phyloP scores from a whole-genome alignment of 176 grass and related monocot species.

The Carex scoparia region DNA sequence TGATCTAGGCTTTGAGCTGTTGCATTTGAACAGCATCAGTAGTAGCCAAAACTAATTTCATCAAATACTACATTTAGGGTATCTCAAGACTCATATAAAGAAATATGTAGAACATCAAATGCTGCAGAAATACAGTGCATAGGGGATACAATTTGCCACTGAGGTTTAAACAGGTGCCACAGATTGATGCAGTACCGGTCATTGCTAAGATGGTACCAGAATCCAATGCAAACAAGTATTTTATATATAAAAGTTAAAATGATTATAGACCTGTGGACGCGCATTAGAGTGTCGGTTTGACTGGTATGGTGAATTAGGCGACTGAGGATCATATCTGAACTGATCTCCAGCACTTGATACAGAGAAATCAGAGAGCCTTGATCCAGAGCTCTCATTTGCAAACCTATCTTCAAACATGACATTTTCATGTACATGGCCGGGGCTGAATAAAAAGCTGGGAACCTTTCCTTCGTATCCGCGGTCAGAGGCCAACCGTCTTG shows the following conservation, averaged over 20 bases:
- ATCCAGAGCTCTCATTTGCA: slow-evolving; percentile 76
- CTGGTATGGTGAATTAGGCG: slow-evolving; percentile 54
- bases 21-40: neutral
- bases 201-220: neutral
- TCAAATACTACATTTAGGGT: neutral
- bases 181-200: neutral
- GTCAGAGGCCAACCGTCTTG: slow-evolving; percentile 57
- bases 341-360: slow-evolving; percentile 60
- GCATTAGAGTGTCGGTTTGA: slow-evolving; percentile 3
- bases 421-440: slow-evolving; percentile 43
- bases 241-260: neutral
- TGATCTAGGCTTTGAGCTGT: neutral
- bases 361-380: slow-evolving; percentile 92
- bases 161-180: neutral
- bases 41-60: neutral
- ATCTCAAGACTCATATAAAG: neutral
- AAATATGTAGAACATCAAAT: neutral
- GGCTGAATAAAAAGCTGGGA: slow-evolving; percentile 58
- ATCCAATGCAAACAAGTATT: neutral
- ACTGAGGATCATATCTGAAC: slow-evolving; percentile 64
- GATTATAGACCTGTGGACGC: neutral
- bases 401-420: slow-evolving; percentile 67
- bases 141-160: neutral
- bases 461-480: slow-evolving; percentile 68
- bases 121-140: neutral